Percentiles rank a stretch among this genome's conserved stretches.
These are phyloP conservation scores for Pichia nakasei DNA, from an alignment of 805 yeast species.

Conservation along the genomic window DNA sequence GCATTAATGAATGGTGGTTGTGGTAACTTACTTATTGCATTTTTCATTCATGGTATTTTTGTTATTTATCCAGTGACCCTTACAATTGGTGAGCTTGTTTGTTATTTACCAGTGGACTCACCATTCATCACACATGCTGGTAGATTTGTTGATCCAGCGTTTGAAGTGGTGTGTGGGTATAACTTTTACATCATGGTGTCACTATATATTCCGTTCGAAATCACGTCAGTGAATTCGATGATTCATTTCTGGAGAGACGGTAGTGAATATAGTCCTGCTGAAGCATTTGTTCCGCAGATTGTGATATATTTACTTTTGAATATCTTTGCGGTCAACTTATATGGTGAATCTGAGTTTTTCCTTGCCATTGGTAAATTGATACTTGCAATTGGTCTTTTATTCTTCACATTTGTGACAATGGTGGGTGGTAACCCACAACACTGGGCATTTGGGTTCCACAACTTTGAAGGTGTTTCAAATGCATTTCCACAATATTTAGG, in stretches of 20 bases:
- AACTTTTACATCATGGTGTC: slow-evolving; percentile 72
- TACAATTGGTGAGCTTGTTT: slow-evolving; percentile 71
- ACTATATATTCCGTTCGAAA: slow-evolving; percentile 74
- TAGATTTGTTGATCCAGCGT: slow-evolving; percentile 65
- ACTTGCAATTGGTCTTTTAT: slow-evolving; percentile 63
- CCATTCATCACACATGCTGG: slow-evolving; percentile 72
- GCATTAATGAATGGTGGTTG: slow-evolving; percentile 65
- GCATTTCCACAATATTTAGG: slow-evolving; percentile 49
- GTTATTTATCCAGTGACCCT: slow-evolving; percentile 61
- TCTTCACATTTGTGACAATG: slow-evolving; percentile 75
- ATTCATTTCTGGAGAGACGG: slow-evolving; percentile 78
- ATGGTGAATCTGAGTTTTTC: slow-evolving; percentile 82
- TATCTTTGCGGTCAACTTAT: slow-evolving; percentile 61
- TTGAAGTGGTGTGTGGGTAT: slow-evolving; percentile 72
- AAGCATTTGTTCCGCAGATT: slow-evolving; percentile 56
- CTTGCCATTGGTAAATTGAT: slow-evolving; percentile 64
- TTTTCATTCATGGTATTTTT: slow-evolving; percentile 52
- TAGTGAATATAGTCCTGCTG: slow-evolving; percentile 65
- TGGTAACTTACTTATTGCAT: slow-evolving; percentile 55
- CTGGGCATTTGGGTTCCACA: slow-evolving; percentile 28
- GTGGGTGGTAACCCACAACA: slow-evolving; percentile 78
- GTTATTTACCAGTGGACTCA: slow-evolving; percentile 65
- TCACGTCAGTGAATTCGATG: slow-evolving; percentile 70
- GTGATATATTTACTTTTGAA: slow-evolving; percentile 56
- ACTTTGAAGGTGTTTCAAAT: slow-evolving; percentile 17